Evolutionary conservation across 2,329 filamentous ascomycete genomes (phyloP), one percentile per base, ranked within the genome.

Genomic region (Teratosphaeria epicoccoides): DNA sequence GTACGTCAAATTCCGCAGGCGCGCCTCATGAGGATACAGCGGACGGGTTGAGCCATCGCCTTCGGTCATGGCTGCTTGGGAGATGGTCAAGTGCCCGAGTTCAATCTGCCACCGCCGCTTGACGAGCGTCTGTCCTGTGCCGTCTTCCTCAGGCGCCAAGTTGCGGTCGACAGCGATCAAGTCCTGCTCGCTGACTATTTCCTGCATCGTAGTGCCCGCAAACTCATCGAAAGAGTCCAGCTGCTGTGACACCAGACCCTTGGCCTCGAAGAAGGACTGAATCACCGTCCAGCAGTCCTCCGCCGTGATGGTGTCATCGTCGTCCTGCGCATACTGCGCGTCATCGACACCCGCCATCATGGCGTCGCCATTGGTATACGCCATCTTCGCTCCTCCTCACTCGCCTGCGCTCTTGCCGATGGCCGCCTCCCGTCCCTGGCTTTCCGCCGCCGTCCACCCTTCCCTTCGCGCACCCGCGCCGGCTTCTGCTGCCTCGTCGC

Each of bases 231-330:
- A 98, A 0, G 94, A 98, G 69, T 97, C 91, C 57, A 97, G 84
- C 75, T 98, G 93, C 72, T 98, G 91, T 14, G 93, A 95, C 22
- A 95, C 93, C 26, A 98, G 79, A 64, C 93, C 91, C 73, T 97
- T 98, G 57, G 83, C 81, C 62, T 96, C 88, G 73, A 98, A 98
- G 76, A 96, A 97, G 9, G 93, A 87, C 52, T 87, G 89, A 68
- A 98, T 97, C 65, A 97, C 91, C 59, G 86, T 87, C 93, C 94
- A 98, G 76, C 89, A 96, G 73, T 98, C 94, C 75, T 97, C 93
- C 55, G 90, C 88, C 24, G 90, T 95, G 73, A 97, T 95, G 61
- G 57, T 55, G 52, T 54, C 51, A 37, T 63, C 61, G 25, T 63
- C 60, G 14, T 56, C 56, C n/a, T 56, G 52, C 6, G 11, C 17